Base-by-base conservation (phyloP, 306 rosid genomes). In the Myrica gale region DNA sequence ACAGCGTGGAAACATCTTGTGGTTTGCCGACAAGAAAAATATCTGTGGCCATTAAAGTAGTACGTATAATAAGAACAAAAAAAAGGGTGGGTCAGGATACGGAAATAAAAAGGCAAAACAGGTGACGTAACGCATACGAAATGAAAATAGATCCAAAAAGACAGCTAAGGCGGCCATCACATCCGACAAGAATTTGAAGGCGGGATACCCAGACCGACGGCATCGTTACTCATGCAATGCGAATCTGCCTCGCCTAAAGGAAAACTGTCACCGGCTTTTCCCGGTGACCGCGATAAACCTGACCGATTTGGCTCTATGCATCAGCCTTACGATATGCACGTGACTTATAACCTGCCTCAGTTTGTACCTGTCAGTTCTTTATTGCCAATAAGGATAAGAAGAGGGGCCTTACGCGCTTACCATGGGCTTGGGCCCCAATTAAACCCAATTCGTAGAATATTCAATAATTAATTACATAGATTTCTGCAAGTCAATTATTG, bases 91-190 rank as follows among this genome's bases (percentile, higher is more conserved):
- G 52, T 63, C 55, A 21, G 26, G 48, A 44, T 65, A 8, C 37
- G 6, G 9, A 67, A 60, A 81, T 45, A n/a, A n/a, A 71, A 84
- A 80, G 70, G 62, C 75, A 1, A 77, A 72, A 47, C 19, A 41
- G 76, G 76, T 66, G 84, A 80, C 82, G 87, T 85, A 7, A 61
- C 23, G 21, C 74, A 41, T 69, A 37, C 32, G 32, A 26, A 26
- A 26, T 26, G 77, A 53, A 73, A 82, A 82, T 72, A 69, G 81
- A 76, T 74, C 73, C 84, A 75, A 79, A n/a, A n/a, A n/a, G n/a
- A n/a, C n/a, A n/a, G n/a, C n/a, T 76, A 77, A 84, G 93, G 83
- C 80, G 84, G 86, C 85, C 72, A 67, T 26, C 42, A 15, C 53
- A 42, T 13, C 26, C 45, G 63, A 76, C 7, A 61, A 16, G 26